A percentile compares a stretch with the other conserved stretches of the same genome.
Evolutionary conservation across 768 basidiomycete species (phyloP).

Genomic region (Clathrus columnatus): DNA sequence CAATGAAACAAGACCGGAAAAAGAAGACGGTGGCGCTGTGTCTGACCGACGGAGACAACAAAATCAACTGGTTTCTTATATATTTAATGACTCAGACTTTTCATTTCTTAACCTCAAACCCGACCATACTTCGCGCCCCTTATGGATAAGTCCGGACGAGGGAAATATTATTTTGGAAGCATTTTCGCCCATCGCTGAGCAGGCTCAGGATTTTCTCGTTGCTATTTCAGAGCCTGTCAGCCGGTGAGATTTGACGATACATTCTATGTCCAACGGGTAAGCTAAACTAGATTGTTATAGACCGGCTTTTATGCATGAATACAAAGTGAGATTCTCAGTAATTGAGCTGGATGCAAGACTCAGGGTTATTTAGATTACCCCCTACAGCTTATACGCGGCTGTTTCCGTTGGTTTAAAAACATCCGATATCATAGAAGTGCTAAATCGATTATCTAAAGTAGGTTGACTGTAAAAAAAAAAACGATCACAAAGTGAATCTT

Average conservation of each 20-base stretch:
- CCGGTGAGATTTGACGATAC: conserved; percentile 57
- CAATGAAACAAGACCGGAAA: conserved; percentile 48
- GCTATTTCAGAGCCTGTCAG: conserved; percentile 98
- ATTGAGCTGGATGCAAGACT: not conserved
- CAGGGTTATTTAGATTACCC: conserved; percentile 56
- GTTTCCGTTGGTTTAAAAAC: conserved; percentile 98
- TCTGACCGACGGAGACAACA: conserved; percentile 65
- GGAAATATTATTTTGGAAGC: conserved; percentile 94
- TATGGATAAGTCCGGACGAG: conserved; percentile 94
- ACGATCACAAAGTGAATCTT: not conserved
- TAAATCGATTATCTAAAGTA: conserved; percentile 76
- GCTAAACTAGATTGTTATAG: conserved; percentile 37
- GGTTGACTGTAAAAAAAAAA: not conserved
- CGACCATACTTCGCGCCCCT: conserved; percentile 85
- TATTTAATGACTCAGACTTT: conserved; percentile 81
- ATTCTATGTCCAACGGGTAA: not conserved
- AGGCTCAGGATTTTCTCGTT: conserved; percentile 96
- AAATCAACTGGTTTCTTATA: conserved; percentile 68
- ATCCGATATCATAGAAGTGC: conserved; percentile 92
- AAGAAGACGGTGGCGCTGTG: conserved; percentile 37
- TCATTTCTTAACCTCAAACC: conserved; percentile 79
- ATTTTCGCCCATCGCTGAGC: conserved; percentile 94
- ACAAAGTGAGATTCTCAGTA: conserved; percentile 34
- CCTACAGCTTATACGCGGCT: conserved; percentile 96
- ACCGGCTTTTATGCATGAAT: conserved; percentile 97